Percentiles rank a stretch among this genome's conserved stretches.
These are phyloP conservation scores for Andrographis paniculata DNA, from an alignment of 305 asterid species.

Conservation along the genomic window DNA sequence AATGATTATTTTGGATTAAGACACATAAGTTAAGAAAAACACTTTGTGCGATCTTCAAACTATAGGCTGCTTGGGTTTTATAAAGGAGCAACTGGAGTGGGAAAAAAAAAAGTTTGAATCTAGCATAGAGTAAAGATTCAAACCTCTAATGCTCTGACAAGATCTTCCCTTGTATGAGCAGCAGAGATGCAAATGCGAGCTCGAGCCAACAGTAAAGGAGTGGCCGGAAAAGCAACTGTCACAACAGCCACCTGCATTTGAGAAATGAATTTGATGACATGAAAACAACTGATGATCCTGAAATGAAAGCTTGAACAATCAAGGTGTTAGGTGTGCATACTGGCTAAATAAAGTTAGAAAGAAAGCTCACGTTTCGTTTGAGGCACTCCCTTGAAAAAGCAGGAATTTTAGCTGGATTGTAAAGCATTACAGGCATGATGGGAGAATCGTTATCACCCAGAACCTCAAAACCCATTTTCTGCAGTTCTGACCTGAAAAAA, in stretches of 20 bases:
- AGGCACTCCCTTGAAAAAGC: constrained; percentile 98
- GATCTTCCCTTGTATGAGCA: constrained; percentile 67
- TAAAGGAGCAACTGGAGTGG: not conserved
- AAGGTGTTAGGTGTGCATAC: too few relatives aligned
- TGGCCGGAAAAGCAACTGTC: constrained; percentile 76
- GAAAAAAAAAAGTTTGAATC: not conserved
- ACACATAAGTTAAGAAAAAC: constrained; percentile 3
- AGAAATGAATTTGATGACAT: not conserved
- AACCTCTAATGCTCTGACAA: constrained; percentile 56
- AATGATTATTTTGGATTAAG: not conserved
- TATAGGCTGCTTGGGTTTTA: not conserved
- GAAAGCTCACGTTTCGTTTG: constrained; percentile 47
- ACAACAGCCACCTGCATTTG: constrained; percentile 59
- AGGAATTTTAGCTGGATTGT: constrained; percentile 93
- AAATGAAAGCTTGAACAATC: too few relatives aligned
- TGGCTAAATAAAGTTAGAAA: too few relatives aligned
- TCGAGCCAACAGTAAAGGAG: constrained; percentile 69
- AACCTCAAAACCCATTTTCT: constrained; percentile 98
- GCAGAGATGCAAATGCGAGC: constrained; percentile 82
- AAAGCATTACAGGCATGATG: constrained; percentile 97
- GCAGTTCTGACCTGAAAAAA: constrained; percentile 83
- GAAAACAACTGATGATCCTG: too few relatives aligned
- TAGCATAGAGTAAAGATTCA: not conserved
- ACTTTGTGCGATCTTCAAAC: not conserved
- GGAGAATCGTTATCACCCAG: constrained; percentile 98